Conservation (phyloP, 106 monocot species). For the Acorus calamus region DNA sequence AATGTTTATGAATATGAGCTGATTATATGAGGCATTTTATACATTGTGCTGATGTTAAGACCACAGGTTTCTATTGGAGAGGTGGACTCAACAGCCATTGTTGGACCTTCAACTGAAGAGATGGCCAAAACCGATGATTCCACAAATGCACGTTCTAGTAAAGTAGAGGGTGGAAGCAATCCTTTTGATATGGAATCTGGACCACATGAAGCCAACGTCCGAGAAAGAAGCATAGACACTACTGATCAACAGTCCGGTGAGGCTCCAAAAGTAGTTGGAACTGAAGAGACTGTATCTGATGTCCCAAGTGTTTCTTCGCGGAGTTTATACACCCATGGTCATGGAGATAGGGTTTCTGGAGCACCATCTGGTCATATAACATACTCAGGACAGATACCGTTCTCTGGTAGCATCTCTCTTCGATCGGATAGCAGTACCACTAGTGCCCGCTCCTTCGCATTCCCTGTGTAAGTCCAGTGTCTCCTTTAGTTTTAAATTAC, state of each 20-base stretch:
- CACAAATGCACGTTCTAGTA: neutral
- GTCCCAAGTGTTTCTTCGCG: conserved; percentile 11
- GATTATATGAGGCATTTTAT: too few relatives aligned
- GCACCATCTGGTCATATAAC: conserved; percentile 22
- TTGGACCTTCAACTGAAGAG: neutral
- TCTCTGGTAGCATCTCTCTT: conserved; percentile 71
- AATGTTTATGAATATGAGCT: too few relatives aligned
- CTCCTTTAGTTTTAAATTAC: neutral
- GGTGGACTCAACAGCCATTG: neutral
- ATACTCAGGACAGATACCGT: conserved; percentile 44
- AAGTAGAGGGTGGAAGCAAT: conserved; percentile 9
- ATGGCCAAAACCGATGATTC: neutral
- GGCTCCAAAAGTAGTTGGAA: neutral
- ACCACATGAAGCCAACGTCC: neutral
- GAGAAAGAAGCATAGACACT: conserved; percentile 1
- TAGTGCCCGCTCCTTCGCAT: conserved; percentile 82
- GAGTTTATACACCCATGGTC: conserved; percentile 24
- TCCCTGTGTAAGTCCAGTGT: conserved; percentile 67
- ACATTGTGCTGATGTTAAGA: too few relatives aligned
- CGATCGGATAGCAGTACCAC: conserved; percentile 84
- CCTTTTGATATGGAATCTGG: conserved; percentile 9
- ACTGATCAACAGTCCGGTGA: conserved; percentile 10
- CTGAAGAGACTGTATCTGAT: conserved; percentile 17
- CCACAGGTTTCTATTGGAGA: conserved; percentile 8
- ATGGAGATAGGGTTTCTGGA: conserved; percentile 29